phyloP scores from a whole-genome alignment of 768 basidiomycete species.

The Rhodosporidiobolus sp. region DNA sequence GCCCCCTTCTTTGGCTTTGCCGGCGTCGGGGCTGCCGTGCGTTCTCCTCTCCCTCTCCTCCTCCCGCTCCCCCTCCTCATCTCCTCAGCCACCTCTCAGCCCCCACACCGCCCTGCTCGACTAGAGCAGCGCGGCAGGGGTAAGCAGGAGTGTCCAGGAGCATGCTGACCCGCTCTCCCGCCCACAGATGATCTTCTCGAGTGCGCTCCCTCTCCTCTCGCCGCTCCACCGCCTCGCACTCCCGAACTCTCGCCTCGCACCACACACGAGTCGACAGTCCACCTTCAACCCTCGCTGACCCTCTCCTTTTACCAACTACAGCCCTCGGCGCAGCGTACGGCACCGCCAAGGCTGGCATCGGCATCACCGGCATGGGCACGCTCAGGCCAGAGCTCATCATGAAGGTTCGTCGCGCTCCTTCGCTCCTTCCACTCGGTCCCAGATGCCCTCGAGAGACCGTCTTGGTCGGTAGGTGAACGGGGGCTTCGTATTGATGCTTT shows the following conservation, averaged over 20 bases:
- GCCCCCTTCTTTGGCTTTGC: slow-evolving; percentile 98
- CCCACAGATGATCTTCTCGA: slow-evolving; percentile 89
- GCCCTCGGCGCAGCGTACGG: slow-evolving; percentile 94
- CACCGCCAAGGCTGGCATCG: slow-evolving; percentile 94
- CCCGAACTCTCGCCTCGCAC: not conserved
- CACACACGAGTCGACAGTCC: too few species aligned
- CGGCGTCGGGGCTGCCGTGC: slow-evolving; percentile 87
- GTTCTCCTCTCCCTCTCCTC: slow-evolving; percentile 44
- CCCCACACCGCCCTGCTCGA: too few species aligned
- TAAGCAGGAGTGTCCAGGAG: not conserved
- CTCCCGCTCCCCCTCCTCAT: not conserved
- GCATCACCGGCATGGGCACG: slow-evolving; percentile 87
- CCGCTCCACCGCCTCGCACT: slow-evolving; percentile 11
- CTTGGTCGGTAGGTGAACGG: too few species aligned
- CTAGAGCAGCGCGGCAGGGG: too few species aligned
- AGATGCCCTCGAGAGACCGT: too few species aligned
- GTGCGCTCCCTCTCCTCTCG: slow-evolving; percentile 56
- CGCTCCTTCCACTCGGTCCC: slow-evolving; percentile 5
- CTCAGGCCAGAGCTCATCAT: slow-evolving; percentile 97
- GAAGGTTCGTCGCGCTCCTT: slow-evolving; percentile 63
- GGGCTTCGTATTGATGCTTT: not conserved
- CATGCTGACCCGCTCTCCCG: not conserved
- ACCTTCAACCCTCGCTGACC: not conserved
- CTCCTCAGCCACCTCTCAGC: not conserved
- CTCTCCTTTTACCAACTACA: too few species aligned